Evolutionary conservation across 305 asterid species (phyloP), one percentile per base, ranked within the genome.

Genomic region (Andrographis paniculata): DNA sequence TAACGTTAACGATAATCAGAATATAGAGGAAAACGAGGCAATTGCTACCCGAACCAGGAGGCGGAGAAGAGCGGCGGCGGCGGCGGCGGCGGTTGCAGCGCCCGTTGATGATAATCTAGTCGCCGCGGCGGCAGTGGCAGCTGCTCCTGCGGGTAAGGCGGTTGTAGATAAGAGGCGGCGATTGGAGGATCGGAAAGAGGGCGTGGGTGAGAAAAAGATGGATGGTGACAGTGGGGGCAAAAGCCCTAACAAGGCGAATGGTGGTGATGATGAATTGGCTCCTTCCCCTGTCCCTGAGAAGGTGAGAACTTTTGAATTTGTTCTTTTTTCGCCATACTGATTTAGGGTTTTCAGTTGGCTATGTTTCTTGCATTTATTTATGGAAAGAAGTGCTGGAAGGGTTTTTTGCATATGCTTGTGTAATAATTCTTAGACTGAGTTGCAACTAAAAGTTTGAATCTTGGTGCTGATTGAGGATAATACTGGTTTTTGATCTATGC

Each of bases 1-100:
- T 43, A 61, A 17, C 8, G 55, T 23, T 47, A 60, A 45, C 8
- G 55, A 30, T 47, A 60, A 45, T 48, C 71, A 39, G 52, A 63
- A 54, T 18, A 39, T 44, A 19, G 78, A 59, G 62, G 86, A 71
- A 37, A 71, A 68, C 70, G 76, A 70, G 58, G 87, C 78, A 37
- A 82, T 82, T 48, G 94, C 94, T 11, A 71, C 85, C 15, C 71
- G 94, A 47, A 82, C 91, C 3, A 67, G 88, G 71, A 66, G 82
- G 63, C 76, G 83, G 58, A 71, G 65, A 42, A 33, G 38, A 13
- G 38, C 38, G 38, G 77, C 74, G 45, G 92, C 77, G 51, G 84
- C 79, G 17, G 87, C 70, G 0, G 82, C 60, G 19, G 81, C 61
- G 17, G 74, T 52, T 37, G 70, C 55, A 10, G 57, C 55, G 56